A percentile compares a stretch with the other conserved stretches of the same genome.
These are phyloP conservation scores for Ustilago loliicola DNA, from an alignment of 1,284 basidiomycete species.

Conservation along the genomic window DNA sequence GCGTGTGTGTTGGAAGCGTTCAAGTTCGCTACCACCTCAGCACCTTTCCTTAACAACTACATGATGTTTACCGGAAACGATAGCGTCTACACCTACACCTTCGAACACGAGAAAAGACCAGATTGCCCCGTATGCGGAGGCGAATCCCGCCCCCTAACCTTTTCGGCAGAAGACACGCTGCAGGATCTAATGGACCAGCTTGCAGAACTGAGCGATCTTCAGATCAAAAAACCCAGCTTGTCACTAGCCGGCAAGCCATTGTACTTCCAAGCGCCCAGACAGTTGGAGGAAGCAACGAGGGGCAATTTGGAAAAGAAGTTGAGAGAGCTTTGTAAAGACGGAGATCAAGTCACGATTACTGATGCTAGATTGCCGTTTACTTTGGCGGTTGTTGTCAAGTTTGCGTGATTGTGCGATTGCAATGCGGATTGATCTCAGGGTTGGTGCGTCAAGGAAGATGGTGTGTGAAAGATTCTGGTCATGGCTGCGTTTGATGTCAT, in stretches of 20 bases:
- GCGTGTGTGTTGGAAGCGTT: conserved; percentile 99
- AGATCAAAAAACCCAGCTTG: conserved; percentile 60
- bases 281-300: conserved; percentile 86
- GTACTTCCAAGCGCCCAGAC: conserved; percentile 91
- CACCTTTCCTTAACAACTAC: conserved; percentile 96
- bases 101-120: conserved; percentile 89
- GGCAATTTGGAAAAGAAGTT: conserved; percentile 89
- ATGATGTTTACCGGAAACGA: conserved; percentile 92
- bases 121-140: conserved; percentile 99
- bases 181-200: conserved; percentile 58
- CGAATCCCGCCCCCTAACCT: conserved; percentile 72
- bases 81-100: conserved; percentile 96
- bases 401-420: conserved; percentile 6
- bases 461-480: conserved; percentile 10
- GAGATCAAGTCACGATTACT: conserved; percentile 86
- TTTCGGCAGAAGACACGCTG: conserved; percentile 36
- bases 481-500: conserved; percentile 22
- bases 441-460: too few species aligned
- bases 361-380: conserved; percentile 86
- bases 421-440: too few species aligned
- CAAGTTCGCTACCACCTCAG: conserved; percentile 95
- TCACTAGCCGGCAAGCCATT: conserved; percentile 75
- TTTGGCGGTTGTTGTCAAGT: conserved; percentile 33
- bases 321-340: conserved; percentile 81
- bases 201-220: conserved; percentile 60